Base-by-base conservation (phyloP, 805 yeast species). In the Limtongia smithiae region DNA sequence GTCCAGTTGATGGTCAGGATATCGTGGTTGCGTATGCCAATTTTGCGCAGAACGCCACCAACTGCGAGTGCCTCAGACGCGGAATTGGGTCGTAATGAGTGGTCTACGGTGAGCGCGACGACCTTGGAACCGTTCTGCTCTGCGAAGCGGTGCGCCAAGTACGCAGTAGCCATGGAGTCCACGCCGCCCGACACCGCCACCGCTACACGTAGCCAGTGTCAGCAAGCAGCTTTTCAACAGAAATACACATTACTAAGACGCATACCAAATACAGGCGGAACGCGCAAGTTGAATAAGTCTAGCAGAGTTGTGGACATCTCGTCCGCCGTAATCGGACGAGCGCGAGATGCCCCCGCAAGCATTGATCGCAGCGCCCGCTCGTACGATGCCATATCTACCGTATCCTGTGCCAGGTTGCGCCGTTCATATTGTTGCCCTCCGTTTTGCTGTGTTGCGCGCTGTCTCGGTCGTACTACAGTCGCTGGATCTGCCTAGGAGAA, bases 181-280 rank as follows among this genome's bases (percentile, higher is more conserved):
- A 82, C 88, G 1, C 94, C 94, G 1, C 95, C 95, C 14, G 88
- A 81, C 0, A 85, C 73, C 0, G 89, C 88, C 15, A 85, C 64
- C 3, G 51, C 55, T 50, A 18, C 0, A 22, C 17, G 32, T 14
- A 22, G 7, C 22, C 18, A 3, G 5, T 33, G 30, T 20, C n/a
- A 9, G 24, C 25, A 15, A 14, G 20, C 18, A 20, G 24, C 9
- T 20, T n/a, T 35, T 25, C 9, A 20, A 8, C 8, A 39, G 15
- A 8, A 17, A 15, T 20, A n/a, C 31, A 35, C 11, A n/a, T n/a
- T 5, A 28, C 14, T 4, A 37, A 11, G n/a, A 20, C 9, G 22
- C 44, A 8, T 15, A 46, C 55, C 55, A 15, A 50, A 22, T 2
- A 28, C 42, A 5, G 30, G 32, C 7, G 55, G 55, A 14, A 50